Evolutionary conservation across 371 early-diverging fungal genomes (phyloP).

Genomic region (Sporodiniella umbellata): DNA sequence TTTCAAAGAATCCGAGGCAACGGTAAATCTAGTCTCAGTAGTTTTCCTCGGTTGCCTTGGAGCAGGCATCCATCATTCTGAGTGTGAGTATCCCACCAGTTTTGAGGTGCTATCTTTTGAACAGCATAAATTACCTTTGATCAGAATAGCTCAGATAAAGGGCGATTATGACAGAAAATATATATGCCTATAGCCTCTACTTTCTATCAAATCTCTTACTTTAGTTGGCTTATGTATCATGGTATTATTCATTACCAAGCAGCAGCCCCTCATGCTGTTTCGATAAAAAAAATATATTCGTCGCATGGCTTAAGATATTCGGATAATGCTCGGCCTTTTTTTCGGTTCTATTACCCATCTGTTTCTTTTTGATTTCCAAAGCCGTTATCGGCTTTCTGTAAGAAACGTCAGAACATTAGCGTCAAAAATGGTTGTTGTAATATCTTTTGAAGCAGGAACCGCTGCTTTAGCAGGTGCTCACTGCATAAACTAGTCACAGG

Average conservation of each 20-base stretch:
- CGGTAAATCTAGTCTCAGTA: neutral
- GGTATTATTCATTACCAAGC: slow-evolving; percentile 6
- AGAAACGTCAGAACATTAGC: slow-evolving; percentile 13
- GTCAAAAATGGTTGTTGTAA: slow-evolving; percentile 12
- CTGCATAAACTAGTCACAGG: slow-evolving; percentile 5
- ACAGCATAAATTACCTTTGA: slow-evolving; percentile 7
- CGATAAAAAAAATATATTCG: slow-evolving; percentile 6
- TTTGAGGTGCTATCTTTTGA: slow-evolving; percentile 4
- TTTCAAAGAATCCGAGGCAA: neutral
- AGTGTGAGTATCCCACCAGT: neutral
- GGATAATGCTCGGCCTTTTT: slow-evolving; percentile 9
- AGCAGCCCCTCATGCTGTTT: neutral
- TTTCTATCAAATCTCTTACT: slow-evolving; percentile 1
- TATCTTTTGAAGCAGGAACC: slow-evolving; percentile 3
- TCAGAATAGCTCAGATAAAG: slow-evolving; percentile 7
- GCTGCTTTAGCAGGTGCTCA: slow-evolving; percentile 4
- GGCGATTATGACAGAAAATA: slow-evolving; percentile 10
- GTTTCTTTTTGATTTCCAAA: slow-evolving; percentile 9
- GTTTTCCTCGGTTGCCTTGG: slow-evolving; percentile 1
- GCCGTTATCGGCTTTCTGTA: slow-evolving; percentile 11
- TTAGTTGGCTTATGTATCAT: slow-evolving; percentile 1
- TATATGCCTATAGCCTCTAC: slow-evolving; percentile 1
- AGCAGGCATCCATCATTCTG: slow-evolving; percentile 6
- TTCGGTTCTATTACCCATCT: slow-evolving; percentile 1
- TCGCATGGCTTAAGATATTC: neutral